phyloP scores from a whole-genome alignment of 163 green algal species.

The Botryococcus braunii region DNA sequence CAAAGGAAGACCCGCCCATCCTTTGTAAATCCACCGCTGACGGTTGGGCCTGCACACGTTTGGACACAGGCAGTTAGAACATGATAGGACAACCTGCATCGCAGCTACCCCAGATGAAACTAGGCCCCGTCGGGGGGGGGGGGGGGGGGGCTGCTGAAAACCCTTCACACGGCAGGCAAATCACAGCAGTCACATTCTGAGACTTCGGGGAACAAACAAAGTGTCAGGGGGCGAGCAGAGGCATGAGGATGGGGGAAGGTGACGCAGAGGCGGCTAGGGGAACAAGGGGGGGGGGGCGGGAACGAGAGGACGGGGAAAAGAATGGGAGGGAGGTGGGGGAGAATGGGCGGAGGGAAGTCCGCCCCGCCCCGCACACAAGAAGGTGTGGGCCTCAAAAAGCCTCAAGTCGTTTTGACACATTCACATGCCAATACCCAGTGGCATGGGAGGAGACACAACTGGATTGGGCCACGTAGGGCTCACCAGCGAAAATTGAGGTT shows the following conservation, averaged over 20 bases:
- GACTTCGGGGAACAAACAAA: too few relatives aligned
- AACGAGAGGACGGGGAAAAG: too few relatives aligned
- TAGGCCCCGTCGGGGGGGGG: neutral
- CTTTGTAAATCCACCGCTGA: constrained; percentile 20
- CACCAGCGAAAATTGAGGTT: constrained; percentile 31
- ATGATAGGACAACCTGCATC: neutral
- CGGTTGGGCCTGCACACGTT: constrained; percentile 14
- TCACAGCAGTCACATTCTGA: neutral
- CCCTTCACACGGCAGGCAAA: neutral
- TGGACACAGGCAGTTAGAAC: neutral
- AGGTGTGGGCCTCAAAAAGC: neutral
- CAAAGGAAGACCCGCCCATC: constrained; percentile 52
- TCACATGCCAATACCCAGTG: constrained; percentile 3
- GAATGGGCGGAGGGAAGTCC: too few relatives aligned
- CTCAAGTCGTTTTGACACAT: neutral
- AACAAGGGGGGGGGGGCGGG: too few relatives aligned
- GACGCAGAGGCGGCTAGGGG: too few relatives aligned
- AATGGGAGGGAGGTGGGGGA: too few relatives aligned
- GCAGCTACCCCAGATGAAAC: neutral
- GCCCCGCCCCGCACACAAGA: too few relatives aligned
- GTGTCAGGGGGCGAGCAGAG: too few relatives aligned
- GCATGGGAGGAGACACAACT: neutral
- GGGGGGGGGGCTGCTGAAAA: neutral
- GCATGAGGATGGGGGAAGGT: too few relatives aligned
- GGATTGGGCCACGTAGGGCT: constrained; percentile 8